A percentile compares a stretch with the other conserved stretches of the same genome.
These are phyloP conservation scores for Talaromyces thailandensis DNA, from an alignment of 495 filamentous ascomycete genomes.

Conservation along the genomic window DNA sequence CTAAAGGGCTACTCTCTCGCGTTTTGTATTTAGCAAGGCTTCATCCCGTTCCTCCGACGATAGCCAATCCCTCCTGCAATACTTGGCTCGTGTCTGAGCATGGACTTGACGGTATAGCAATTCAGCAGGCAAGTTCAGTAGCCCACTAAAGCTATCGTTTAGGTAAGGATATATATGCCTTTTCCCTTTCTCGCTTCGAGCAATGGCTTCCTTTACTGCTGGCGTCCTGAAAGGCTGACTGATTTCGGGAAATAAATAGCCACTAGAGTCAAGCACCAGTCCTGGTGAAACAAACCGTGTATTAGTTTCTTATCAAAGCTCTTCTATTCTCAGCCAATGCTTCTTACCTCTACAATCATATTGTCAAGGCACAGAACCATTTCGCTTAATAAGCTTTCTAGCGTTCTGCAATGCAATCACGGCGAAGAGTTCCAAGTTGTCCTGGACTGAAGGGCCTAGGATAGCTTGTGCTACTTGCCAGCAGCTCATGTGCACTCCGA, in stretches of 20 bases:
- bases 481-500: not conserved
- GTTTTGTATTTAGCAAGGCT: not conserved
- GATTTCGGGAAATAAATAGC: not conserved
- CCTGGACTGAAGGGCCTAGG: not conserved
- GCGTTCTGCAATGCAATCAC: not conserved
- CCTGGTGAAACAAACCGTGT: not conserved
- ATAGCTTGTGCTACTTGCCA: not conserved
- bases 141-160: not conserved
- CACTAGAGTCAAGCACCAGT: too few species aligned
- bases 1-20: not conserved
- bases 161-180: not conserved
- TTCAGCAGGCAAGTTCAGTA: not conserved
- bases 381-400: not conserved
- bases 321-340: not conserved
- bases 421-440: not conserved
- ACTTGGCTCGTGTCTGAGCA: not conserved
- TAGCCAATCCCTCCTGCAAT: not conserved
- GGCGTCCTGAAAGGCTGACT: not conserved
- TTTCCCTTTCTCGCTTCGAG: not conserved
- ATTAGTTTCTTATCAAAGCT: not conserved
- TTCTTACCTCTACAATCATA: not conserved
- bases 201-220: not conserved
- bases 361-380: not conserved
- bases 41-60: not conserved
- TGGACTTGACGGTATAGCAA: not conserved